These are phyloP conservation scores for Podospora pseudopauciseta DNA, from an alignment of 495 filamentous ascomycete species.

Conservation along the genomic window DNA sequence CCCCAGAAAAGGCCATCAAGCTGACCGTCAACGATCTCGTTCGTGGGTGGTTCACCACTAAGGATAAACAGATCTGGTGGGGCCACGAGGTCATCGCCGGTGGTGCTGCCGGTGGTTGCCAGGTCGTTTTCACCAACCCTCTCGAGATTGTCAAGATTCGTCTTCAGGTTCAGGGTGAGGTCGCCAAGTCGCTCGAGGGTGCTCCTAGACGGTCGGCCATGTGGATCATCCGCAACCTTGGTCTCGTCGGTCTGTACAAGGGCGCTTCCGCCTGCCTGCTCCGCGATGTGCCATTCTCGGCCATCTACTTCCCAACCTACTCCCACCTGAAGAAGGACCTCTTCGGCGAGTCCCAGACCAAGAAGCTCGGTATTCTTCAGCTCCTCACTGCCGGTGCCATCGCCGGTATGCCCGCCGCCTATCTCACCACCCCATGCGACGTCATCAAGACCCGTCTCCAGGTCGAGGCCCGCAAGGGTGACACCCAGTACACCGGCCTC, in stretches of 20 bases:
- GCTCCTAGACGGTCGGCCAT: slow-evolving; percentile 83
- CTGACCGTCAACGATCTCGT: slow-evolving; percentile 96
- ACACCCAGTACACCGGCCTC: slow-evolving; percentile 79
- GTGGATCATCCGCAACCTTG: slow-evolving; percentile 95
- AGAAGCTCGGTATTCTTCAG: slow-evolving; percentile 88
- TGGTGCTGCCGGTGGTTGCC: slow-evolving; percentile 86
- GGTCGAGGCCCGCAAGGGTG: slow-evolving; percentile 94
- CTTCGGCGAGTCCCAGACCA: slow-evolving; percentile 85
- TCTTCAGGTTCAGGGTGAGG: slow-evolving; percentile 94
- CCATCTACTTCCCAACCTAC: slow-evolving; percentile 98
- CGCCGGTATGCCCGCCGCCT: slow-evolving; percentile 97
- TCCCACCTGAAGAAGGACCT: slow-evolving; percentile 87
- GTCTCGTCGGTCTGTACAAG: slow-evolving; percentile 94
- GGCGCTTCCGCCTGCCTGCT: slow-evolving; percentile 94
- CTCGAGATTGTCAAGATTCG: slow-evolving; percentile 99
- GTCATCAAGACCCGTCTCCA: slow-evolving; percentile 98
- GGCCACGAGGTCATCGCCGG: slow-evolving; percentile 77
- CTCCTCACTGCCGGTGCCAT: slow-evolving; percentile 94
- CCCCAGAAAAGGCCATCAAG: slow-evolving; percentile 98
- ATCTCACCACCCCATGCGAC: slow-evolving; percentile 95
- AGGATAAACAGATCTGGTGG: slow-evolving; percentile 69
- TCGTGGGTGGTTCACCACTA: slow-evolving; percentile 69
- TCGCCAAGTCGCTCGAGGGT: slow-evolving; percentile 82
- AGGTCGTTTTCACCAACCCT: slow-evolving; percentile 98
- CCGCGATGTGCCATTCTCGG: slow-evolving; percentile 94